Evolutionary conservation across 352 stramenopile genomes (phyloP), one percentile per base, ranked within the genome.

Genomic region (Pythium coloratum): DNA sequence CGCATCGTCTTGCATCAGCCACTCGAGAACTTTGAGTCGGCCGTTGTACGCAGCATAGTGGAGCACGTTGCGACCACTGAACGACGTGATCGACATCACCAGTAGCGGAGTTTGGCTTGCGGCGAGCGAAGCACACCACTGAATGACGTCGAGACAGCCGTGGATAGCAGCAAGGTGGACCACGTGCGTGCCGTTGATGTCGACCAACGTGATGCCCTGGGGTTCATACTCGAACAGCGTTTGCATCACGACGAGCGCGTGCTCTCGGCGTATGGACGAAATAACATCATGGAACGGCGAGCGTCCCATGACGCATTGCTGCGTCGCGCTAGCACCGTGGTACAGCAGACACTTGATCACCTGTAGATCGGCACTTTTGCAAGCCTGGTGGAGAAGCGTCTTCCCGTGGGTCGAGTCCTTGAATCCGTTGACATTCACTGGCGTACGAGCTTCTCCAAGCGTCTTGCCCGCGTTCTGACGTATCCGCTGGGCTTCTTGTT

Each of bases 21-120:
- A 90, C 40, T 85, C 66, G 5, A 92, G 58, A 24, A 86, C 72
- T 42, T 67, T 28, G 14, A 88, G 50, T 0, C 70, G 78, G 3
- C 78, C 77, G 28, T 92, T 92, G 71, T 85, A 89, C 6, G 81
- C 76, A 6, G 83, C 83, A 47, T 92, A 92, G 40, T 92, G 83
- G 26, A 92, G 78, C 55, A 86, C 71, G 34, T 82, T 90, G 0
- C 83, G 76, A 24, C 81, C 81, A 28, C 80, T 86, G 26, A 87
- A 84, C 2, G 83, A 88, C 14, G 81, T 81, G 60, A 86, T 78
- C 2, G 70, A 67, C 59, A 91, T 72, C 18, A 68, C 50, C 6
- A 76, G 18, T 10, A 76, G 30, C 5, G 58, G 54, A 28, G 47
- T 62, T 30, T 58, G 40, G 14, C 53, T 69, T 10, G 36, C 40